Percentiles rank a stretch among this genome's conserved stretches.
phyloP scores from a whole-genome alignment of 228 moss, liverwort and hornwort species.

The Sphagnum fallax region DNA sequence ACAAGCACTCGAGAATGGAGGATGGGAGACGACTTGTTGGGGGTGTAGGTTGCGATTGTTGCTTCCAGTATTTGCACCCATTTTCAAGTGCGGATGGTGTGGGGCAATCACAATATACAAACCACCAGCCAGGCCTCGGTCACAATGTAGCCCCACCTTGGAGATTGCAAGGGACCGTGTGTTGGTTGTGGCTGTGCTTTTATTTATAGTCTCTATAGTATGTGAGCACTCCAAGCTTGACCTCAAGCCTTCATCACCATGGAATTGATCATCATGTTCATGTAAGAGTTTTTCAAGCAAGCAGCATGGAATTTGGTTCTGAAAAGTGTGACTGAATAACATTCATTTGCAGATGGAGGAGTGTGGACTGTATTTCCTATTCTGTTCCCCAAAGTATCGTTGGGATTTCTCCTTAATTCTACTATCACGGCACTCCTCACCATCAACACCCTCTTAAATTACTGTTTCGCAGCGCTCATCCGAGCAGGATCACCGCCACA shows the following conservation, averaged over 20 bases:
- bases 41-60: conserved; percentile 77
- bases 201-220: conserved; percentile 72
- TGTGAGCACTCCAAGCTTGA: conserved; percentile 55
- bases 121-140: conserved; percentile 23
- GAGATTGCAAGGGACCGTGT: conserved; percentile 53
- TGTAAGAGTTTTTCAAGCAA: background rate
- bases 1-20: conserved; percentile 22
- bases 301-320: background rate
- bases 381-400: conserved; percentile 60
- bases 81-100: conserved; percentile 93
- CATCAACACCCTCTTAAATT: conserved; percentile 91
- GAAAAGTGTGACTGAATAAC: background rate
- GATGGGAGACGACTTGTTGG: conserved; percentile 88
- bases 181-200: conserved; percentile 50
- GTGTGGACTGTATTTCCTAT: conserved; percentile 86
- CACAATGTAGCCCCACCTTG: conserved; percentile 50
- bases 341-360: conserved; percentile 64
- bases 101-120: conserved; percentile 68
- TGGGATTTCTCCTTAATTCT: conserved; percentile 52
- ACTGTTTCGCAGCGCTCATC: conserved; percentile 55
- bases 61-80: conserved; percentile 50
- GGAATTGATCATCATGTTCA: background rate
- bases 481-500: conserved; percentile 56
- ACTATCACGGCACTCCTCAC: conserved; percentile 50
- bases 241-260: background rate